A percentile compares a stretch with the other conserved stretches of the same genome.
These are phyloP conservation scores for Podaxis pistillaris DNA, from an alignment of 768 basidiomycete species.

Conservation along the genomic window DNA sequence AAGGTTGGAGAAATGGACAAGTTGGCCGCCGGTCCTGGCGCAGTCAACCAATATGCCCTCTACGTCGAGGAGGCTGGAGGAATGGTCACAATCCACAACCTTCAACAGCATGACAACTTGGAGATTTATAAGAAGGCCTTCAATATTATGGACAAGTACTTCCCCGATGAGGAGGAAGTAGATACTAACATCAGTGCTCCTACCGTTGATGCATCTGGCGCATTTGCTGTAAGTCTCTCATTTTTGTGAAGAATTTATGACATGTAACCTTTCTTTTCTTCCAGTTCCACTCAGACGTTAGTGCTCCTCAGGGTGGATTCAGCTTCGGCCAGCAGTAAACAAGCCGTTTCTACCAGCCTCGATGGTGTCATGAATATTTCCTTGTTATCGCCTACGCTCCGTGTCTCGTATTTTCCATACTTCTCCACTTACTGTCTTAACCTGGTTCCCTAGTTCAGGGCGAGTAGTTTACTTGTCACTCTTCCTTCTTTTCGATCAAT, in stretches of 20 bases:
- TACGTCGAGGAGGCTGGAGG: constrained; percentile 98
- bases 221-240: constrained; percentile 61
- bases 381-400: constrained; percentile 12
- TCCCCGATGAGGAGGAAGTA: constrained; percentile 95
- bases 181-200: constrained; percentile 81
- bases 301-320: constrained; percentile 94
- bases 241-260: neutral
- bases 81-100: constrained; percentile 98
- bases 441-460: neutral
- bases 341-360: neutral
- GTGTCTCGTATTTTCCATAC: constrained; percentile 10
- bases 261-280: constrained; percentile 15
- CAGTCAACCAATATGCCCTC: constrained; percentile 87
- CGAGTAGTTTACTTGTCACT: constrained; percentile 11
- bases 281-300: constrained; percentile 82
- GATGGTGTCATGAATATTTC: constrained; percentile 14
- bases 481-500: neutral
- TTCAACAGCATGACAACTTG: constrained; percentile 98
- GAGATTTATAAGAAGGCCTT: constrained; percentile 99
- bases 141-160: constrained; percentile 98
- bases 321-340: constrained; percentile 73
- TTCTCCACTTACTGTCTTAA: constrained; percentile 1
- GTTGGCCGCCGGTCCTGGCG: constrained; percentile 75
- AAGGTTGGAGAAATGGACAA: constrained; percentile 98
- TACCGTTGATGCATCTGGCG: constrained; percentile 68